Base-by-base conservation (phyloP, 192 early-diverging fungal genomes). In the Backusella psychrophila region DNA sequence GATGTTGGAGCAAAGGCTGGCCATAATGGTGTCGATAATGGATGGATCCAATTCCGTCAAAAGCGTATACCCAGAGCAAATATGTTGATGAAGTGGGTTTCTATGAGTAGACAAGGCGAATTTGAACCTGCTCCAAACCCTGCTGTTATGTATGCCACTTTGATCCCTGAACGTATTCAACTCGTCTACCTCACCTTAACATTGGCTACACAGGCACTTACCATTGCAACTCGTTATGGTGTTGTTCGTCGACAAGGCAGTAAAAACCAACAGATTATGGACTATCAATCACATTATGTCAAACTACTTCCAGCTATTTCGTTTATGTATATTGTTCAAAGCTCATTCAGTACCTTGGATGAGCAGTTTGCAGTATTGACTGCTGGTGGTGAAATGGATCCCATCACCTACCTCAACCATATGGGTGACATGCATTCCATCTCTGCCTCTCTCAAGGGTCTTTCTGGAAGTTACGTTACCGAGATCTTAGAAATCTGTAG, bases 111-210 rank as follows among this genome's bases (percentile, higher is more conserved):
- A n/a, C 85, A 88, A n/a, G 90, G 89, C 19, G 80, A 83, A 29
- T 90, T 85, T 44, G 75, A 69, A 0, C 85, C 89, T 66, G 84
- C 89, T 6, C 82, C 84, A 4, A 87, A 88, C 69, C 90, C 90
- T 29, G 79, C 82, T 46, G 73, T 88, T 59, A 84, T 85, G 77
- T 91, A 91, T 77, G 89, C 77, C 36, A 85, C 88, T 14, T 71
- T 92, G 71, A 92, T 92, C 68, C 88, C 90, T 35, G 90, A 92
- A 79, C 80, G 90, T n/a, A 78, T 92, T 15, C 80, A 80, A 21
- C 76, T 90, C 41, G 71, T 89, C 17, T 44, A 69, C 21, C 85
- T 81, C 5, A 82, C 86, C 6, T 77, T 80, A 12, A 74, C 78
- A 49, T 73, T 86, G 23, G 69, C 83, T 38, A 81, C 82, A 21